Evolutionary conservation across 768 basidiomycete genomes (phyloP).

Genomic region (Suillus spraguei): DNA sequence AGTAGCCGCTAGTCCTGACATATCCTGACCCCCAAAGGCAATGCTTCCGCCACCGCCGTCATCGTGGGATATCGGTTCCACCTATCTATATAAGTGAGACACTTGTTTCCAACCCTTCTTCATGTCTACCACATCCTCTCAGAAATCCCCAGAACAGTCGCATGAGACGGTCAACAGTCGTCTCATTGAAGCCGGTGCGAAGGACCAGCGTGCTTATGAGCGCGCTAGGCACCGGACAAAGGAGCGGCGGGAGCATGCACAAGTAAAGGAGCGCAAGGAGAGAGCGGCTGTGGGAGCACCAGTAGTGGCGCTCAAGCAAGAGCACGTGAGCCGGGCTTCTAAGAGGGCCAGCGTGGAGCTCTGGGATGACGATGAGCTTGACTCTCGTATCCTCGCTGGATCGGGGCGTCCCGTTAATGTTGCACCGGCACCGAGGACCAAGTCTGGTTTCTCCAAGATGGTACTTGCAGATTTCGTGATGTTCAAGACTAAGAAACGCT

Average conservation of each 20-base stretch:
- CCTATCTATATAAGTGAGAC: slow-evolving; percentile 34
- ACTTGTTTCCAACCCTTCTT: slow-evolving; percentile 11
- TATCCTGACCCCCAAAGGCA: neutral
- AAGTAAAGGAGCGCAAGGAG: slow-evolving; percentile 35
- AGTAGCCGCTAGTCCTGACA: neutral
- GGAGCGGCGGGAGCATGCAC: slow-evolving; percentile 34
- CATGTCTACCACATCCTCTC: slow-evolving; percentile 33
- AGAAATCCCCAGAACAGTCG: slow-evolving; percentile 21
- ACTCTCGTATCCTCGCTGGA: neutral
- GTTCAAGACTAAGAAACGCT: slow-evolving; percentile 5
- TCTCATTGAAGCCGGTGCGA: slow-evolving; percentile 21
- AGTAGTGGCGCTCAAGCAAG: slow-evolving; percentile 22
- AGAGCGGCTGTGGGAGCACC: slow-evolving; percentile 19
- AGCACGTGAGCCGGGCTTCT: slow-evolving; percentile 19
- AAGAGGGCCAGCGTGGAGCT: slow-evolving; percentile 31
- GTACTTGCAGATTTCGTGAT: slow-evolving; percentile 33
- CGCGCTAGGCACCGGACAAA: slow-evolving; percentile 36
- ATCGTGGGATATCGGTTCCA: slow-evolving; percentile 16
- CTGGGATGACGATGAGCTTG: slow-evolving; percentile 31
- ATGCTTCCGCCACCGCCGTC: slow-evolving; percentile 6
- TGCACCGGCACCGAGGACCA: slow-evolving; percentile 4
- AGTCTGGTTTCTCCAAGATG: slow-evolving; percentile 19
- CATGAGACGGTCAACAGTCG: slow-evolving; percentile 22
- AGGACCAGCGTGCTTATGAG: slow-evolving; percentile 35
- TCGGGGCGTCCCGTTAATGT: neutral